phyloP scores from a whole-genome alignment of 1,139 yeast genomes.

The Saccharomyces pastorianus region DNA sequence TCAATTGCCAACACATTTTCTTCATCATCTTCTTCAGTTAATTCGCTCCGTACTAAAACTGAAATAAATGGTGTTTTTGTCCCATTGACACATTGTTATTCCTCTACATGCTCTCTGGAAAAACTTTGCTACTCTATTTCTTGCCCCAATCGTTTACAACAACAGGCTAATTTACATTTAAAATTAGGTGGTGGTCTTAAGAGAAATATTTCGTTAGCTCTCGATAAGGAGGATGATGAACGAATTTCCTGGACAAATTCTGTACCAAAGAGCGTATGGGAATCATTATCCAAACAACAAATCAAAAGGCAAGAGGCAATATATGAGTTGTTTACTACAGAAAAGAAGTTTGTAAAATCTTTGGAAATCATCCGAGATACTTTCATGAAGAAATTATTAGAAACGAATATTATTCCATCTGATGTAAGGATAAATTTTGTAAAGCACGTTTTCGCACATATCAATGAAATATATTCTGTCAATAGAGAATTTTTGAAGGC shows the following conservation, averaged over 20 bases:
- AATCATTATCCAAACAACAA: slow-evolving; percentile 72
- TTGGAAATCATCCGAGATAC: slow-evolving; percentile 88
- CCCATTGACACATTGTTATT: slow-evolving; percentile 84
- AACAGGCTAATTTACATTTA: slow-evolving; percentile 84
- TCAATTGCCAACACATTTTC: background rate
- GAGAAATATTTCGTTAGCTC: slow-evolving; percentile 72
- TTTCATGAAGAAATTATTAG: slow-evolving; percentile 85
- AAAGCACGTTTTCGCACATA: slow-evolving; percentile 84
- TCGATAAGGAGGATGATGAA: slow-evolving; percentile 69
- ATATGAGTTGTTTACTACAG: slow-evolving; percentile 89
- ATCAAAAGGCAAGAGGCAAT: slow-evolving; percentile 92
- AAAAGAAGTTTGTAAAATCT: slow-evolving; percentile 90
- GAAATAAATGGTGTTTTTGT: slow-evolving; percentile 77
- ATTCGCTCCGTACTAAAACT: slow-evolving; percentile 3
- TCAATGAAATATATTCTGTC: slow-evolving; percentile 75
- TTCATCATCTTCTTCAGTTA: background rate
- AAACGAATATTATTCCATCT: slow-evolving; percentile 80
- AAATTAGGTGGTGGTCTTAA: slow-evolving; percentile 83
- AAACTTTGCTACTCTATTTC: slow-evolving; percentile 87
- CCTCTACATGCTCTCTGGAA: slow-evolving; percentile 91
- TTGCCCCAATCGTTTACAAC: slow-evolving; percentile 92
- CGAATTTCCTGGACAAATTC: slow-evolving; percentile 93
- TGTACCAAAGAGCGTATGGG: slow-evolving; percentile 74
- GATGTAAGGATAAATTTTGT: slow-evolving; percentile 84
- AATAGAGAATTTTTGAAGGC: slow-evolving; percentile 85